Percentiles rank a stretch among this genome's conserved stretches.
Conservation (phyloP, 495 filamentous ascomycete genomes). For the Penicillium pulvis region DNA sequence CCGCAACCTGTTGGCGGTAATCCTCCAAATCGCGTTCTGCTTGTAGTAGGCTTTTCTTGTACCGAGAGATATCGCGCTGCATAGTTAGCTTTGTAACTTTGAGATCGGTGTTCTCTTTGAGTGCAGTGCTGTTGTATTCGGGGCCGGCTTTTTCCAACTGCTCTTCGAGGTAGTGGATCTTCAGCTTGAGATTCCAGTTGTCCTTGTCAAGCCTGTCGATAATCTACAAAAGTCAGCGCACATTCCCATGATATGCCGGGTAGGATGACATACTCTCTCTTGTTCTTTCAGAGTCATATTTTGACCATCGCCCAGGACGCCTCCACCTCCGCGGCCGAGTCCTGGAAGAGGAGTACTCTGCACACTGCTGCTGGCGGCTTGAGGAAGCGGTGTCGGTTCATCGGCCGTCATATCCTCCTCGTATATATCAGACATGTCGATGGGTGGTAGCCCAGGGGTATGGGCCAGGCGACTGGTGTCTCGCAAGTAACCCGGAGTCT, state of each 20-base stretch:
- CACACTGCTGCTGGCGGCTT: slow-evolving; percentile 73
- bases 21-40: slow-evolving; percentile 81
- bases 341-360: slow-evolving; percentile 77
- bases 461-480: slow-evolving; percentile 60
- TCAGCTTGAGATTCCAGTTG: slow-evolving; percentile 96
- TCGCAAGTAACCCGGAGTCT: slow-evolving; percentile 71
- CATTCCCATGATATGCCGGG: not conserved
- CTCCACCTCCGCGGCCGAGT: slow-evolving; percentile 59
- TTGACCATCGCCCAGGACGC: slow-evolving; percentile 68
- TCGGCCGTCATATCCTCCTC: slow-evolving; percentile 62
- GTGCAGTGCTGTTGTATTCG: slow-evolving; percentile 78
- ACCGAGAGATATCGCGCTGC: slow-evolving; percentile 79
- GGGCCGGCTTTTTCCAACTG: slow-evolving; percentile 82
- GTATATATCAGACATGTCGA: slow-evolving; percentile 66
- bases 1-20: slow-evolving; percentile 74
- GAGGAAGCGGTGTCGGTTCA: slow-evolving; percentile 65
- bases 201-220: slow-evolving; percentile 94
- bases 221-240: slow-evolving; percentile 48
- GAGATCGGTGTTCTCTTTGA: slow-evolving; percentile 93
- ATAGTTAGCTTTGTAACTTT: slow-evolving; percentile 88
- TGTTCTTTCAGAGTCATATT: slow-evolving; percentile 89
- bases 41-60: slow-evolving; percentile 73
- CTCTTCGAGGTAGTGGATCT: slow-evolving; percentile 94
- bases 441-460: slow-evolving; percentile 62
- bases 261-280: slow-evolving; percentile 66